Percentiles rank a stretch among this genome's conserved stretches.
Conservation (phyloP, 345 rosid genomes). For the Pistacia atlantica region DNA sequence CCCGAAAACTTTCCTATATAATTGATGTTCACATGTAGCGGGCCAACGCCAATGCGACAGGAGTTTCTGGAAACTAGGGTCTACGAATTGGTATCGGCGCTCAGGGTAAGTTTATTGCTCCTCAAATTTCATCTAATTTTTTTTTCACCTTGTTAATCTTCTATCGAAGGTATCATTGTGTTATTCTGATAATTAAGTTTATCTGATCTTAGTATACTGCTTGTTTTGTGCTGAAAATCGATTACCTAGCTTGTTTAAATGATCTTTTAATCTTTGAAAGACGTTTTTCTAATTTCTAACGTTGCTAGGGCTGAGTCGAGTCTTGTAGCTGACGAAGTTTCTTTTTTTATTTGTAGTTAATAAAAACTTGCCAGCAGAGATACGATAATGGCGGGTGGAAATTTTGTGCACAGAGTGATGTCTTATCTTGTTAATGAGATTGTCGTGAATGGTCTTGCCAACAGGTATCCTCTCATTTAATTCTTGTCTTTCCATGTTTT, state of each 20-base stretch:
- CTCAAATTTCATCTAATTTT: background rate
- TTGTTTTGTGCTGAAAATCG: no score
- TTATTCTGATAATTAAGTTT: background rate
- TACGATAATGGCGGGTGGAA: constrained; percentile 81
- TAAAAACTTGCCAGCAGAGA: background rate
- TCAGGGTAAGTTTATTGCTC: background rate
- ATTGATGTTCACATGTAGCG: no score
- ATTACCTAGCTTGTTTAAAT: no score
- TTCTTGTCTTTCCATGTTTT: background rate
- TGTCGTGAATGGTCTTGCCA: constrained; percentile 82
- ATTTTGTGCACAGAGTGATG: constrained; percentile 76
- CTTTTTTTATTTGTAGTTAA: background rate
- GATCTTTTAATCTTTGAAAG: no score
- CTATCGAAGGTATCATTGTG: background rate
- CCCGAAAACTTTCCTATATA: no score
- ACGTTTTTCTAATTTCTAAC: no score
- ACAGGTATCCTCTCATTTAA: constrained; percentile 49
- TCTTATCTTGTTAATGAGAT: constrained; percentile 78
- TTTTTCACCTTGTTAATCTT: background rate
- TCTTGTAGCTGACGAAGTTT: background rate
- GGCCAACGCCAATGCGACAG: no score
- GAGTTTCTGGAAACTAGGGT: constrained; percentile 17
- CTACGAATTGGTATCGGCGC: no score
- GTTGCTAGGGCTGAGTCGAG: background rate
- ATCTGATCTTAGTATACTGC: background rate